Conservation (phyloP, 163 green algal genomes). For the Scenedesmus sp. region DNA sequence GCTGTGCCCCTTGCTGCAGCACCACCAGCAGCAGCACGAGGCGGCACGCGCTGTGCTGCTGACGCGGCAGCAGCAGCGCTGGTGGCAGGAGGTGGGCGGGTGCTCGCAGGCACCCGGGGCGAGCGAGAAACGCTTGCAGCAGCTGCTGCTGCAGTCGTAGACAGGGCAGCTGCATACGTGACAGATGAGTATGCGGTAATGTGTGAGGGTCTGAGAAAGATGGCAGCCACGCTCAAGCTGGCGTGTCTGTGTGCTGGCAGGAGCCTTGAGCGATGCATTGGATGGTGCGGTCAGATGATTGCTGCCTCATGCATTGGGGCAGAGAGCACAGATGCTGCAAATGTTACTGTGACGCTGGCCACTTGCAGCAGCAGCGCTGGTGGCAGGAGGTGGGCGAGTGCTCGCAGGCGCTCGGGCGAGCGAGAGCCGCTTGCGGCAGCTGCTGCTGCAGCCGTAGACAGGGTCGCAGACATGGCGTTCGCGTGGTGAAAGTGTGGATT, state of each 20-base stretch:
- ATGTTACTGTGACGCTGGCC: no score
- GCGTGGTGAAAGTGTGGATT: no score
- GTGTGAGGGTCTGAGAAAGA: no score
- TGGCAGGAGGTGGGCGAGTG: background rate
- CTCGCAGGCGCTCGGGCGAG: background rate
- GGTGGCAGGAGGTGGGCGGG: background rate
- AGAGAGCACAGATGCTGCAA: no score
- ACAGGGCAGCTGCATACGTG: background rate
- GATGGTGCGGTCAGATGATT: no score
- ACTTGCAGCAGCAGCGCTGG: background rate
- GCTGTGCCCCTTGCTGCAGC: background rate
- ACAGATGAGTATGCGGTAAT: no score
- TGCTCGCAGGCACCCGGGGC: background rate
- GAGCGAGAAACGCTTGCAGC: background rate
- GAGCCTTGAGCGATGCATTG: no score
- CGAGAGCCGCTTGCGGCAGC: background rate
- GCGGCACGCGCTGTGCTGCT: background rate
- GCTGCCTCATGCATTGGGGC: no score
- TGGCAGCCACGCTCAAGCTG: no score
- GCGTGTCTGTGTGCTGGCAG: no score
- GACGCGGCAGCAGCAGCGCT: background rate
- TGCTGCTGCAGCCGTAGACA: background rate
- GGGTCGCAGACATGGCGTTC: no score
- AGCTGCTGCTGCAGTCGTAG: background rate
- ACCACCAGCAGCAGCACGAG: background rate